Base-by-base conservation (phyloP, 2,329 filamentous ascomycete genomes). In the Westerdykella aurantiaca region DNA sequence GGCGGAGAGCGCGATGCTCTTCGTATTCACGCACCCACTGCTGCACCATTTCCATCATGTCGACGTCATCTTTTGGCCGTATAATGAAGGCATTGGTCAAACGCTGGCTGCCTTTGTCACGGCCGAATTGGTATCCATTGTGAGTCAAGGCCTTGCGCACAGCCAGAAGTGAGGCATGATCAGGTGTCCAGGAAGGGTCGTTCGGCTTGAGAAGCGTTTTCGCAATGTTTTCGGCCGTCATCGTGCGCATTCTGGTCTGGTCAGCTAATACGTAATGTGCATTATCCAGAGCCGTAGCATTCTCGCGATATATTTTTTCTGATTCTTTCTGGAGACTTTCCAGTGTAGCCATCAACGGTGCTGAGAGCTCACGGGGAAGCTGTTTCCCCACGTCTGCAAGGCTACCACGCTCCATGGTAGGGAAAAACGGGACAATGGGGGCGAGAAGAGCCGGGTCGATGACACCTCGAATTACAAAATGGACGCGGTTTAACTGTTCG, bases 101-200 rank as follows among this genome's bases (percentile, higher is more conserved):
- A 60, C 65, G 75, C 64, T 66, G 75, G 61, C 49, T 76, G 55
- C 65, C 74, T 63, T 48, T 52, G 48, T 76, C 72, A n/a, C 60
- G 78, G 49, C 74, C 72, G 57, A 89, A 86, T 22, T 73, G 78
- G 42, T 81, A 72, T 7, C 82, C 80, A 46, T 82, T 76, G 34
- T 75, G 71, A 18, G 75, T 63, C 6, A 91, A 61, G 7, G 82
- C 77, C 44, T 78, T 78, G 52, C 88, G 83, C 6, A 89, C 80
- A 4, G 86, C 85, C 55, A 88, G 86, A 5, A 88, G 66, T 7
- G 76, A 74, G 22, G 72, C 73, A 51, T 57, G 45, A 1, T 57
- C 50, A 0, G 74, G 67, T 11, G 48, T 50, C 52, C 55, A 64
- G 2, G 37, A 17, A 2, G 46, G 35, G 37, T 60, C 52, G 3